Evolutionary conservation across 2,329 filamentous ascomycete genomes (phyloP), one percentile per base, ranked within the genome.

Genomic region (Sporothrix brasiliensis): DNA sequence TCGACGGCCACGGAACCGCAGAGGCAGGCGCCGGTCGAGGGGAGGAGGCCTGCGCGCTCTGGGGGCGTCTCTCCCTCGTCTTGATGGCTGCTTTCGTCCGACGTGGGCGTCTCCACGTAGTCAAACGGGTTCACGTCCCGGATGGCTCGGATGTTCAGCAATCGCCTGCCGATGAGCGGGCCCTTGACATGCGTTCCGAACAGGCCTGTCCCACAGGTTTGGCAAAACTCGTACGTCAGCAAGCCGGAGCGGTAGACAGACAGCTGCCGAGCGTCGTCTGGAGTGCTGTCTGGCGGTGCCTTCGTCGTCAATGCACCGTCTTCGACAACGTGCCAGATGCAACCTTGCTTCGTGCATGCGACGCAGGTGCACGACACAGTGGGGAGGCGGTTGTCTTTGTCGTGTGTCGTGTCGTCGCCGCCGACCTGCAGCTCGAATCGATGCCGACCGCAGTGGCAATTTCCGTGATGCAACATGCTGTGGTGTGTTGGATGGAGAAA

Each of bases 391-490:
- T 10, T n/a, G 10, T 3, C 10, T 14, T 44, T 3, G 4, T 13
- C 34, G 16, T 47, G 14, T 50, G 52, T 39, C 2, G 30, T 53
- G 3, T 67, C 50, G 3, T 58, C 60, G 30, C 53, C 19, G 52
- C 44, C 53, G 4, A 58, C 66, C 10, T 39, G 24, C 61, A 72
- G 41, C 34, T 69, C 63, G 41, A 72, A 73, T 14, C 72, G 72
- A 47, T 72, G 69, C 19, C 54, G 47, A 1, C 72, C 72, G 9
- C 72, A 73, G 49, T 73, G 72, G 19, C 72, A 73, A 44, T 71
- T 73, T 27, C 71, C 72, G 27, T 58, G 49, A 11, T 24, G 49
- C 5, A 16, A 27, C 70, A 72, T 73, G 14, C 0, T 16, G 54
- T 41, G 27, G 13, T n/a, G 34, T 21, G 3, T 19, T 53, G 54